Evolutionary conservation across 2,329 filamentous ascomycete species (phyloP), one percentile per base, ranked within the genome.

Genomic region (Fusarium abutilonis): DNA sequence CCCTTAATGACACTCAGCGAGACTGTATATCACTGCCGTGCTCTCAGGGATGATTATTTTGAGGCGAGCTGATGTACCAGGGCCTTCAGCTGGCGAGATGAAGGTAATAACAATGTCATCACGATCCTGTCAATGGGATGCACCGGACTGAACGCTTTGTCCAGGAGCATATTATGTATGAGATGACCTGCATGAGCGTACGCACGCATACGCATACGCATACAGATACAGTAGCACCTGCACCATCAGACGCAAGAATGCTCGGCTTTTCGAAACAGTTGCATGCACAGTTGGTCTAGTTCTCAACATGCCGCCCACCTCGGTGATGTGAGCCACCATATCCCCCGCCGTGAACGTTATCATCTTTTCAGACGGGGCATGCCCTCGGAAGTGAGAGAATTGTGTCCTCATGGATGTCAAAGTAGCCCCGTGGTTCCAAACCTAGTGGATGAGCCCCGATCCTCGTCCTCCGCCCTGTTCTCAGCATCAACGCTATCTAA

Each of bases 11-110:
- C 38, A 19, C 47, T 59, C 46, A 35, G 48, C 56, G 59, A 70
- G 47, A 66, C 66, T 60, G 56, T 42, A 36, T 21, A 43, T 60
- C 43, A 56, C 45, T 58, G 43, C 56, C 44, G 46, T 40, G 35
- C 44, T 42, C 46, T 36, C 36, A 15, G 52, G 36, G 42, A 28
- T 46, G 35, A 29, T 26, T 40, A 28, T 55, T 50, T 23, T 35
- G 44, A 42, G 52, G 56, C 56, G 52, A 60, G 65, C 67, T 70
- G 68, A 66, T 63, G 29, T 32, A 52, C 63, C 52, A 38, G 44
- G 60, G 65, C 59, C 46, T 52, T 55, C 56, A 48, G 52, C 56
- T 70, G 50, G 50, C 55, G 51, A 70, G 47, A 70, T 71, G 59
- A 68, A 41, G 36, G 40, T 57, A 54, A 67, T 66, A 64, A 64